Conservation (phyloP, 176 grass and related monocot genomes). For the Thinopyrum elongatum region DNA sequence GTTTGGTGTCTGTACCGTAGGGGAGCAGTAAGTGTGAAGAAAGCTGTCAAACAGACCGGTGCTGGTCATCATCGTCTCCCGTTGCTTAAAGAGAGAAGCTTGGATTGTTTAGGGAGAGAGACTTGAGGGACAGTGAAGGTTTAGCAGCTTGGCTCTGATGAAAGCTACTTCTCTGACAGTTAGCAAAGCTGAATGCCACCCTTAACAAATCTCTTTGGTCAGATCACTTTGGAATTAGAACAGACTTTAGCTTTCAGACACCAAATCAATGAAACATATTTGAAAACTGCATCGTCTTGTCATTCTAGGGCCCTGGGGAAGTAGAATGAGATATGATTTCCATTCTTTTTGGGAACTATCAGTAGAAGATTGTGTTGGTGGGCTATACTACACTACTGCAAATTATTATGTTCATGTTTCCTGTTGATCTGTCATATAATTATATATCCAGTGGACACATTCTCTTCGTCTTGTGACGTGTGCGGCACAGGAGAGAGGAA, state of each 20-base stretch:
- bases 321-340: neutral
- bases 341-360: neutral
- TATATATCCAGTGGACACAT: slow-evolving; percentile 1
- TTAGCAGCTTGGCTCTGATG: slow-evolving; percentile 18
- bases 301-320: no score
- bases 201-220: neutral
- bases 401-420: neutral
- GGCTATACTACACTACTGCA: neutral
- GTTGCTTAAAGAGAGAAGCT: slow-evolving; percentile 18
- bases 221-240: neutral
- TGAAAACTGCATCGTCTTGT: no score
- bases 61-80: slow-evolving; percentile 31
- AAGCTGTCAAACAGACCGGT: slow-evolving; percentile 18
- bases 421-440: neutral
- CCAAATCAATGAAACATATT: neutral
- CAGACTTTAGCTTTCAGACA: slow-evolving; percentile 4
- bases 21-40: slow-evolving; percentile 27
- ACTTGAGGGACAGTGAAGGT: slow-evolving; percentile 4
- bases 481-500: slow-evolving; percentile 36
- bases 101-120: slow-evolving; percentile 14
- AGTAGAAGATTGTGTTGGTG: neutral
- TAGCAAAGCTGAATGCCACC: neutral
- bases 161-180: slow-evolving; percentile 12
- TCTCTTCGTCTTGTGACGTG: slow-evolving; percentile 16
- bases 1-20: slow-evolving; percentile 3